A percentile compares a stretch with the other conserved stretches of the same genome.
Evolutionary conservation across 75 land plant genomes (phyloP).

Genomic region (Cryptomeria japonica): DNA sequence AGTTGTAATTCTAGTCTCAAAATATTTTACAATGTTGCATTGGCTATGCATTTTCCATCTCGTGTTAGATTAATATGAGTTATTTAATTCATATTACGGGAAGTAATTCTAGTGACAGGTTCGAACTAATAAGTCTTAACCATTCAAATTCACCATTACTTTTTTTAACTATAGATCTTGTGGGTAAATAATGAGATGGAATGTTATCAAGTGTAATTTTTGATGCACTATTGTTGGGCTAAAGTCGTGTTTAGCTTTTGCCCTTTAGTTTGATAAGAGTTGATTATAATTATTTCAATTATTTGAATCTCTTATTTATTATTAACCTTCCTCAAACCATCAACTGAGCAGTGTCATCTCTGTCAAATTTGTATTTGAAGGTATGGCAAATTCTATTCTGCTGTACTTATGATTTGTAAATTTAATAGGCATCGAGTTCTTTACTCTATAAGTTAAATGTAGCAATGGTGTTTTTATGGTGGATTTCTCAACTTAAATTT

Average conservation of each 20-base stretch:
- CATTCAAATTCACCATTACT: not conserved
- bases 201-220: not conserved
- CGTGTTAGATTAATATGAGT: not conserved
- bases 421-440: not conserved
- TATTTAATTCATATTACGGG: not conserved
- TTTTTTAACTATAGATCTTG: not conserved
- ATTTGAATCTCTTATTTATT: too few relatives aligned
- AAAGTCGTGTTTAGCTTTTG: not conserved
- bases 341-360: too few relatives aligned
- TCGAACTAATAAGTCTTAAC: not conserved
- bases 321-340: too few relatives aligned
- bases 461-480: not conserved
- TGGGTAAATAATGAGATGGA: not conserved
- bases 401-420: not conserved
- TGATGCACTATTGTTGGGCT: not conserved
- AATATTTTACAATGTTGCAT: conserved; percentile 9
- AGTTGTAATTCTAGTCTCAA: conserved; percentile 6
- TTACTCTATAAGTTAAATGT: not conserved
- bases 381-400: not conserved
- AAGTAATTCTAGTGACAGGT: not conserved
- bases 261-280: not conserved
- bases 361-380: not conserved
- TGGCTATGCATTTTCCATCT: not conserved
- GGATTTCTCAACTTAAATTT: not conserved
- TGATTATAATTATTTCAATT: too few relatives aligned